A percentile compares a stretch with the other conserved stretches of the same genome.
These are phyloP conservation scores for Sugiyamaella boreocaroliniensis DNA, from an alignment of 805 yeast genomes.

Conservation along the genomic window DNA sequence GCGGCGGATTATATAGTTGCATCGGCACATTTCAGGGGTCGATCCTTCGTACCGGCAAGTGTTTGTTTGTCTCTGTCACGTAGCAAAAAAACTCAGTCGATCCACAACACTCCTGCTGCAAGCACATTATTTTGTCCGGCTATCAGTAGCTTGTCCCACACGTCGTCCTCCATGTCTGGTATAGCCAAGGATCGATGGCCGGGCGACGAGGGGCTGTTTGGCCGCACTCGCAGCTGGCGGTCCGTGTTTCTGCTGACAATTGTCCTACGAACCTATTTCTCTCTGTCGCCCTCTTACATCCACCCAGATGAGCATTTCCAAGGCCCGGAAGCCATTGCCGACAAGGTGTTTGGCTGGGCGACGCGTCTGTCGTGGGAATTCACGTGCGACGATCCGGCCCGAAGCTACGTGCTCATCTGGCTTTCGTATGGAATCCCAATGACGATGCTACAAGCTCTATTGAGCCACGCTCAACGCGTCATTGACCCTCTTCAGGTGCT, in stretches of 20 bases:
- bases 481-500: constrained; percentile 46
- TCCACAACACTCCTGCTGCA: too few species aligned
- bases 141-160: too few species aligned
- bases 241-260: constrained; percentile 39
- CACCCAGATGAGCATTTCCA: constrained; percentile 99
- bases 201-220: constrained; percentile 2
- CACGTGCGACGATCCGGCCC: constrained; percentile 44
- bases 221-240: constrained; percentile 39
- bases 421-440: constrained; percentile 61
- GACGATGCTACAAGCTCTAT: constrained; percentile 33
- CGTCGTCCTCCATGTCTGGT: too few species aligned
- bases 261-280: constrained; percentile 47
- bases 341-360: constrained; percentile 39
- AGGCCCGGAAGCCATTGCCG: constrained; percentile 65
- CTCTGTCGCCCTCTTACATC: constrained; percentile 70
- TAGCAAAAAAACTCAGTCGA: too few species aligned
- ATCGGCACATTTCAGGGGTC: too few species aligned
- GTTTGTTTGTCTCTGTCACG: too few species aligned
- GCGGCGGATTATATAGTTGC: too few species aligned
- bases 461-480: constrained; percentile 18
- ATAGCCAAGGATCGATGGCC: background rate
- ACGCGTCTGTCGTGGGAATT: constrained; percentile 81
- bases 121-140: too few species aligned
- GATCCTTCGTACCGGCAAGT: too few species aligned
- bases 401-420: constrained; percentile 67